Evolutionary conservation across 2,329 filamentous ascomycete genomes (phyloP).

Genomic region (Ilyonectria destructans): DNA sequence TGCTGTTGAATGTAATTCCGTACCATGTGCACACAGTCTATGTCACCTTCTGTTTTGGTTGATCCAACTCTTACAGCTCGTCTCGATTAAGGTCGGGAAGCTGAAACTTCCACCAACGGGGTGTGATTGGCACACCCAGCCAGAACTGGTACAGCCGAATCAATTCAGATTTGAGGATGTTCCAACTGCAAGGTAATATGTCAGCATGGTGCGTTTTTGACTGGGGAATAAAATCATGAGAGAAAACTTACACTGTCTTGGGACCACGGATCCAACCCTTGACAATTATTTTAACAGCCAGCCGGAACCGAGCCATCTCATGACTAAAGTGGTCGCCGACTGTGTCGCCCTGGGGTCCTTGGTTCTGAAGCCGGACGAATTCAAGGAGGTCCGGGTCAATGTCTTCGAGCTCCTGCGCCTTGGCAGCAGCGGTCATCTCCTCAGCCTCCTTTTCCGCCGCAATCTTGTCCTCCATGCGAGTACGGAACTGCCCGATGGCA

Average conservation of each 20-base stretch:
- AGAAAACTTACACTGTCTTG: slow-evolving; percentile 75
- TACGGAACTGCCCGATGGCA: slow-evolving; percentile 81
- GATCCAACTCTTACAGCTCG: slow-evolving; percentile 61
- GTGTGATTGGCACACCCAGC: slow-evolving; percentile 67
- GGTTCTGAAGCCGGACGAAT: slow-evolving; percentile 54
- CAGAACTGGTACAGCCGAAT: slow-evolving; percentile 66
- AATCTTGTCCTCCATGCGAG: slow-evolving; percentile 63
- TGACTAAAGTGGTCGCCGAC: slow-evolving; percentile 72
- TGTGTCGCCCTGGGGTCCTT: slow-evolving; percentile 48
- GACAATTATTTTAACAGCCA: slow-evolving; percentile 77
- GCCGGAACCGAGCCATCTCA: slow-evolving; percentile 77
- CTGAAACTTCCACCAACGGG: slow-evolving; percentile 64
- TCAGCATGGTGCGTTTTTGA: neutral
- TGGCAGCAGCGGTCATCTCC: slow-evolving; percentile 52
- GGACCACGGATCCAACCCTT: slow-evolving; percentile 81
- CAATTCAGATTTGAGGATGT: slow-evolving; percentile 63
- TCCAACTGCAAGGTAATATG: slow-evolving; percentile 53
- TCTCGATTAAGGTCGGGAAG: slow-evolving; percentile 62
- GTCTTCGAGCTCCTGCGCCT: slow-evolving; percentile 53
- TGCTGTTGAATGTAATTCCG: slow-evolving; percentile 7
- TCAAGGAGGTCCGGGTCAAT: slow-evolving; percentile 61
- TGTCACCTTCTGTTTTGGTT: neutral
- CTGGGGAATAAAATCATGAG: neutral
- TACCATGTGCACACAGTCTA: neutral
- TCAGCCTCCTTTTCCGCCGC: slow-evolving; percentile 51